phyloP scores from a whole-genome alignment of 2,329 filamentous ascomycete genomes.

The Triangularia setosa region DNA sequence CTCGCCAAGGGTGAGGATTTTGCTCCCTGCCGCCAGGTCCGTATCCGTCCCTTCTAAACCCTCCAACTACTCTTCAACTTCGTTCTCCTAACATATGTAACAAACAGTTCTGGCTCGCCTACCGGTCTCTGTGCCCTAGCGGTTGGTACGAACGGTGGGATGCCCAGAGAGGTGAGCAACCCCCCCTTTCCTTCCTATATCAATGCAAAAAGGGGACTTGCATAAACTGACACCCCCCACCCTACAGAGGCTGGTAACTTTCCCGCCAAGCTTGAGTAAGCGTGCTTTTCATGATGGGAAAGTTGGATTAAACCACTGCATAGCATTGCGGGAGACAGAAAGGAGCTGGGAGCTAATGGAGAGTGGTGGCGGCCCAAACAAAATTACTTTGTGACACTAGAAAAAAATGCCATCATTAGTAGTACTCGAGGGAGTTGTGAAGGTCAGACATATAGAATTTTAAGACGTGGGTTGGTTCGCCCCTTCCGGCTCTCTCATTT shows the following conservation, averaged over 20 bases:
- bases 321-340: background rate
- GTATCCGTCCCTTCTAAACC: conserved; percentile 14
- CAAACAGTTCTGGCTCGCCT: conserved; percentile 86
- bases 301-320: conserved; percentile 1
- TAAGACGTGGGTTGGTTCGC: background rate
- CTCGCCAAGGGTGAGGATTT: conserved; percentile 98
- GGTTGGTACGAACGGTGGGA: conserved; percentile 95
- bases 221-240: no score
- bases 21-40: conserved; percentile 91
- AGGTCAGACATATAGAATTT: background rate
- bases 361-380: background rate
- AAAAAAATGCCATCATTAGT: conserved; percentile 10
- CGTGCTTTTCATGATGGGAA: conserved; percentile 7
- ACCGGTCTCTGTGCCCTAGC: conserved; percentile 95
- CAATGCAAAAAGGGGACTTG: background rate
- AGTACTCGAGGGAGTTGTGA: conserved; percentile 21
- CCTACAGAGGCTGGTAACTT: conserved; percentile 62
- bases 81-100: conserved; percentile 5
- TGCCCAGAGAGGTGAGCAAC: conserved; percentile 79
- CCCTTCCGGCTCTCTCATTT: background rate
- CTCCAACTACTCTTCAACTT: conserved; percentile 11
- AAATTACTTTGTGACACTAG: conserved; percentile 23
- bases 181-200: background rate
- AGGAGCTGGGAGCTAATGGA: conserved; percentile 12
- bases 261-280: conserved; percentile 61